Evolutionary conservation across 108 stramenopile genomes (phyloP).

Genomic region (Pseudonitzschia multistriata): DNA sequence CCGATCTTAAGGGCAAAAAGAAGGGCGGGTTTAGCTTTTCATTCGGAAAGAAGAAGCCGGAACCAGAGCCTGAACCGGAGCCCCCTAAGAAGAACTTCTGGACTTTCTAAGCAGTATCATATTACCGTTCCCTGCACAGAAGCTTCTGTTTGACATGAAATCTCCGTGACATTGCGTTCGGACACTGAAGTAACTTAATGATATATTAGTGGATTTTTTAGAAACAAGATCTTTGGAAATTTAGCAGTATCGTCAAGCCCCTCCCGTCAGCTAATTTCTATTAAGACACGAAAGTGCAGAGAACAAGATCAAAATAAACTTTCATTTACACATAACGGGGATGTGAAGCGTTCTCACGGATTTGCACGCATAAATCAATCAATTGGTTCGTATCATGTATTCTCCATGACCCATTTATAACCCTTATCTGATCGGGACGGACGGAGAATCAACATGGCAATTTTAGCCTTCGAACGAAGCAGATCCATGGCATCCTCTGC

Average conservation of each 20-base stretch:
- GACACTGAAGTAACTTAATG: neutral
- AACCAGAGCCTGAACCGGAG: conserved; percentile 52
- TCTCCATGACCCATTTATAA: conserved; percentile 26
- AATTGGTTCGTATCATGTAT: no score
- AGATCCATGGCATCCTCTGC: conserved; percentile 18
- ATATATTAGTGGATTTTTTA: conserved; percentile 4
- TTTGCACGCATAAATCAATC: no score
- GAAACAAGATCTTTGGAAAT: no score
- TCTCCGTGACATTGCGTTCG: neutral
- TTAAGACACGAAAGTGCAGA: no score
- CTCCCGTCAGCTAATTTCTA: no score
- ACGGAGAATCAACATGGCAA: conserved; percentile 16
- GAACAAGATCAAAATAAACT: no score
- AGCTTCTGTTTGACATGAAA: neutral
- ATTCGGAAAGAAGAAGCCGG: conserved; percentile 54
- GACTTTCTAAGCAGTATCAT: conserved; percentile 47
- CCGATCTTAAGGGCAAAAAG: conserved; percentile 59
- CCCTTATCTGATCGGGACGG: conserved; percentile 20
- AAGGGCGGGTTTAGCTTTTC: conserved; percentile 25
- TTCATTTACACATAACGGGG: no score
- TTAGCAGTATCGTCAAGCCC: no score
- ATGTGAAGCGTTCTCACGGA: no score
- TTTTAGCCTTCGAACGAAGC: conserved; percentile 9
- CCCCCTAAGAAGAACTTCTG: conserved; percentile 79
- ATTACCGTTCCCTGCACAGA: neutral